A percentile compares a stretch with the other conserved stretches of the same genome.
Conservation (phyloP, 768 basidiomycete species). For the Hysterangium stoloniferum region DNA sequence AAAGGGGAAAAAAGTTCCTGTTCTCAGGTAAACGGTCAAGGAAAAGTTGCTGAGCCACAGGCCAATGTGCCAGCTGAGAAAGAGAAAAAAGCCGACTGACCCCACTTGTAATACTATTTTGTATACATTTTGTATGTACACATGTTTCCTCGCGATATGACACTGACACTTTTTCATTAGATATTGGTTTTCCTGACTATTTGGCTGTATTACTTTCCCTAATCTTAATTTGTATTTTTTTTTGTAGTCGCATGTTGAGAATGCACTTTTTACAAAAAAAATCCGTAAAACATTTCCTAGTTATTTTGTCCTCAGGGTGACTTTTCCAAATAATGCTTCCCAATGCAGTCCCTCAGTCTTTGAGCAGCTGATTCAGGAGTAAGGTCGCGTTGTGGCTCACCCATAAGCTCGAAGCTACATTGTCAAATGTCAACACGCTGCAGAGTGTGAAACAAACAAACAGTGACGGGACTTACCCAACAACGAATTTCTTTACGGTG, state of each 20-base stretch:
- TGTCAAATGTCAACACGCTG: constrained; percentile 9
- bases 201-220: no score
- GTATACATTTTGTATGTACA: neutral
- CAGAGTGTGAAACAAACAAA: neutral
- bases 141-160: neutral
- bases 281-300: neutral
- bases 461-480: constrained; percentile 50
- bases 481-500: constrained; percentile 80
- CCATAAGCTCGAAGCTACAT: constrained; percentile 79
- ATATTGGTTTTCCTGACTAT: no score
- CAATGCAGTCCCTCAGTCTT: constrained; percentile 44
- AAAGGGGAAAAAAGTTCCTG: constrained; percentile 2
- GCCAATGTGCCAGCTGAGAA: neutral
- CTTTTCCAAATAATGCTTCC: constrained; percentile 51
- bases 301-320: neutral
- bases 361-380: constrained; percentile 83
- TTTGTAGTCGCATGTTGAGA: neutral
- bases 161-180: neutral
- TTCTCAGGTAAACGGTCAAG: constrained; percentile 7
- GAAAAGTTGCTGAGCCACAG: constrained; percentile 3
- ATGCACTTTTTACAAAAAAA: neutral
- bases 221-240: neutral
- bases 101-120: neutral
- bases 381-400: constrained; percentile 82
- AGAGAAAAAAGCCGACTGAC: neutral